Evolutionary conservation across 441 rosid genomes (phyloP).

Genomic region (Pelargonium cotyledonis): DNA sequence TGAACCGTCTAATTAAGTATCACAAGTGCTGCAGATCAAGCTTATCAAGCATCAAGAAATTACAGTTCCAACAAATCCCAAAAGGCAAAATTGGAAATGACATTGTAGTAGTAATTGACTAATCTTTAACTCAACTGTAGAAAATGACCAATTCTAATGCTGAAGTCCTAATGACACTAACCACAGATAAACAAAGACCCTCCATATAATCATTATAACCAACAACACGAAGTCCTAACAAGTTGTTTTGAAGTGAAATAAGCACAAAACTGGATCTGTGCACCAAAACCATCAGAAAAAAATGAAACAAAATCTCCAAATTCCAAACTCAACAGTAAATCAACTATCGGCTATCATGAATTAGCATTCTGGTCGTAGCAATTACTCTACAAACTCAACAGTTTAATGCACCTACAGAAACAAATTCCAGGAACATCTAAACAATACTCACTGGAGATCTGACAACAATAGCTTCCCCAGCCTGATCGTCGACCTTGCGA

Average conservation of each 20-base stretch:
- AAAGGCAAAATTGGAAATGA: background rate
- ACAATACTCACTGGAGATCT: conserved; percentile 71
- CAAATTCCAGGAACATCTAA: background rate
- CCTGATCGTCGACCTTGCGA: conserved; percentile 39
- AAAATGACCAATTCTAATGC: background rate
- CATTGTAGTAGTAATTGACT: background rate
- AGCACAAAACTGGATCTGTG: background rate
- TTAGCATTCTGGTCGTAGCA: background rate
- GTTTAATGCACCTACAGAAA: background rate
- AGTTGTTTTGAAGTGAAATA: background rate
- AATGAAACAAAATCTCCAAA: background rate
- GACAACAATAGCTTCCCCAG: conserved; percentile 54
- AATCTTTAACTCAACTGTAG: background rate
- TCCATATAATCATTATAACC: background rate
- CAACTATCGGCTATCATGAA: background rate
- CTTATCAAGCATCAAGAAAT: background rate
- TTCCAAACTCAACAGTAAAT: background rate
- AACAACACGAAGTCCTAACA: background rate
- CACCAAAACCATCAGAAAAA: background rate
- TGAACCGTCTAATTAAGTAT: background rate
- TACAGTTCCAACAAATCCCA: background rate
- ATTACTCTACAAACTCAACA: background rate
- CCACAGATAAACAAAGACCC: background rate
- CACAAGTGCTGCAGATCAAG: background rate
- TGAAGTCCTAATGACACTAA: background rate